phyloP scores from a whole-genome alignment of 129 eudicot species.

The Dittrichia graveolens region DNA sequence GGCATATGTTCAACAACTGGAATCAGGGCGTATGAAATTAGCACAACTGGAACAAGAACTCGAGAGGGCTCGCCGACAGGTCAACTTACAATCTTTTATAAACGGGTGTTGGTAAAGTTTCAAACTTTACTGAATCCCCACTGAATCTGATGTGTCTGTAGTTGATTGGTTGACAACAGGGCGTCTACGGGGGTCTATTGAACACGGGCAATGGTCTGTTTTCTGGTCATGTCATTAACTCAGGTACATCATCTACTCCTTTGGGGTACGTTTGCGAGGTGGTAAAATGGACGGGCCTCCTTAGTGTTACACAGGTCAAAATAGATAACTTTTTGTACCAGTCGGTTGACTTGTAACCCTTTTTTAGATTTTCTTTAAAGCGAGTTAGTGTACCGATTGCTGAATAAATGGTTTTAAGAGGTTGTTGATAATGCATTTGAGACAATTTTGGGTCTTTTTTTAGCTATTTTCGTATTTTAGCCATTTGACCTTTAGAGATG shows the following conservation, averaged over 20 bases:
- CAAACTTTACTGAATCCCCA: neutral
- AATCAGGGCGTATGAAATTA: slow-evolving; percentile 80
- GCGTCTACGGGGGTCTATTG: slow-evolving; percentile 48
- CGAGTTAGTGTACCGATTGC: no score
- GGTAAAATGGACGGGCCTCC: neutral
- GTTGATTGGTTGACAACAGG: slow-evolving; percentile 48
- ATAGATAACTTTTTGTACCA: neutral
- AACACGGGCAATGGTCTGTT: slow-evolving; percentile 46
- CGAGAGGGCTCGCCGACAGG: slow-evolving; percentile 82
- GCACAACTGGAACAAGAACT: slow-evolving; percentile 85
- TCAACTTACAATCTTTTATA: slow-evolving; percentile 23
- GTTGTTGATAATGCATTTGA: no score
- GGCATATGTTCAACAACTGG: slow-evolving; percentile 95
- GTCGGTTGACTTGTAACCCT: no score
- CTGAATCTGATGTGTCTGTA: slow-evolving; percentile 31
- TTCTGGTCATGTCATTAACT: slow-evolving; percentile 41
- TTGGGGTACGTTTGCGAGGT: neutral
- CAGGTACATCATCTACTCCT: slow-evolving; percentile 47
- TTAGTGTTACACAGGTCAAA: no score
- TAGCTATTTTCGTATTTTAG: no score
- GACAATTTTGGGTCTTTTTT: no score
- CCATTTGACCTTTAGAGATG: no score
- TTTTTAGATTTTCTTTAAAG: no score
- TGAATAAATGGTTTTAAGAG: no score
- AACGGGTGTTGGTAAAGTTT: neutral